Evolutionary conservation across 352 stramenopile genomes (phyloP), one percentile per base, ranked within the genome.

Genomic region (Phytopythium litorale): DNA sequence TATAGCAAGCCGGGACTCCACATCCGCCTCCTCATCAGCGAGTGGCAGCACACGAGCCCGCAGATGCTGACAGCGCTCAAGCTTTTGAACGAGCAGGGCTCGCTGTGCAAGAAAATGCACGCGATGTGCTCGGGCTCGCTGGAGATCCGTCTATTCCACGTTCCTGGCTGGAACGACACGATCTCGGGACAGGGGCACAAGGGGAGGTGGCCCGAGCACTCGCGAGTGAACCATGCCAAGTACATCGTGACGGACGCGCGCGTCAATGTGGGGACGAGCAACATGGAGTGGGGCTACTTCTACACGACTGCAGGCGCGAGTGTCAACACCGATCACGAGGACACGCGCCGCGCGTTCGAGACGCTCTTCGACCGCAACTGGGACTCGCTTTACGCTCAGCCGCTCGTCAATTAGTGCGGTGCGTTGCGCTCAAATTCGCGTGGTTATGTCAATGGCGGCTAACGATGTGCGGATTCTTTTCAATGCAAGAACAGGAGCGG

Each of bases 261-360:
- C n/a, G 81, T 78, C 33, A 94, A 94, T 63, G 68, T 94, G n/a
- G 84, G 86, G 25, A 93, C 84, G 37, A 93, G 84, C 63, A 94
- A 94, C 68, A 92, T 92, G 81, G 81, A 91, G 70, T 92, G 86
- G 86, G 79, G 81, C 12, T 94, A 94, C 64, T 94, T 93, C 62
- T 88, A 94, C 76, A 89, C 86, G 18, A 93, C 84, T 13, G 82
- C 86, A 23, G 86, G 84, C 19, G 78, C 76, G 23, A 92, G 81
- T 40, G 65, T 94, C 30, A 93, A 94, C 61, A 91, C 80, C n/a
- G 77, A 93, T 60, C 72, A 90, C 64, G 68, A 81, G 35, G 35
- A 63, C 15, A 88, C 76, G 42, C 78, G 81, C 23, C 49, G 69
- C 42, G 65, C 78, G 19, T 76, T 94, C 49, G 71, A 90, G 52